Conservation (phyloP, 805 yeast species). For the Candida maesae region DNA sequence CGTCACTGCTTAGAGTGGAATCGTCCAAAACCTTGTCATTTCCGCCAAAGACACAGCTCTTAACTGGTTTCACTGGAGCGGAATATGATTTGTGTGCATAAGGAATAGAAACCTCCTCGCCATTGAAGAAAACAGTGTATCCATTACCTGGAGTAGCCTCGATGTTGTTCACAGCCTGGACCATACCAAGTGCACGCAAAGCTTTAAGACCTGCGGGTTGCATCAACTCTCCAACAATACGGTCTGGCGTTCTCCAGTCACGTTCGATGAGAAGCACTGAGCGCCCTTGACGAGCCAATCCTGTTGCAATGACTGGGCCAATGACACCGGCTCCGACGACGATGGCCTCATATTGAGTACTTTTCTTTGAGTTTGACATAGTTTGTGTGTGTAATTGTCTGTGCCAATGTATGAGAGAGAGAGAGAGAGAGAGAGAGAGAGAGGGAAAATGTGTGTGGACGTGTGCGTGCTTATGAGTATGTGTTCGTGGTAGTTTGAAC, state of each 20-base stretch:
- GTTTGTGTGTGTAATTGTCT: no score
- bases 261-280: constrained; percentile 73
- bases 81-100: constrained; percentile 64
- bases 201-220: constrained; percentile 97
- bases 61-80: constrained; percentile 45
- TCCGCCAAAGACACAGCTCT: constrained; percentile 51
- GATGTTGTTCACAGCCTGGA: constrained; percentile 64
- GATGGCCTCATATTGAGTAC: constrained; percentile 62
- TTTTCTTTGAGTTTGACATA: neutral
- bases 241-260: constrained; percentile 88
- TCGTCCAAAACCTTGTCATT: constrained; percentile 55
- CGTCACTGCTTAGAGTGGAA: constrained; percentile 42
- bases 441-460: no score
- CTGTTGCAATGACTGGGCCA: constrained; percentile 91
- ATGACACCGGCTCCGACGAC: constrained; percentile 98
- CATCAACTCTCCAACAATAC: constrained; percentile 95
- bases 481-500: no score
- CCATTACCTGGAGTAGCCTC: constrained; percentile 79
- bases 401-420: no score
- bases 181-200: constrained; percentile 77
- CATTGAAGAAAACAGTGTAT: constrained; percentile 70
- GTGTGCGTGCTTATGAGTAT: no score
- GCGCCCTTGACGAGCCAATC: constrained; percentile 86
- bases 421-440: no score
- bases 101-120: constrained; percentile 52